phyloP scores from a whole-genome alignment of 805 yeast genomes.

The Ogataea pini region DNA sequence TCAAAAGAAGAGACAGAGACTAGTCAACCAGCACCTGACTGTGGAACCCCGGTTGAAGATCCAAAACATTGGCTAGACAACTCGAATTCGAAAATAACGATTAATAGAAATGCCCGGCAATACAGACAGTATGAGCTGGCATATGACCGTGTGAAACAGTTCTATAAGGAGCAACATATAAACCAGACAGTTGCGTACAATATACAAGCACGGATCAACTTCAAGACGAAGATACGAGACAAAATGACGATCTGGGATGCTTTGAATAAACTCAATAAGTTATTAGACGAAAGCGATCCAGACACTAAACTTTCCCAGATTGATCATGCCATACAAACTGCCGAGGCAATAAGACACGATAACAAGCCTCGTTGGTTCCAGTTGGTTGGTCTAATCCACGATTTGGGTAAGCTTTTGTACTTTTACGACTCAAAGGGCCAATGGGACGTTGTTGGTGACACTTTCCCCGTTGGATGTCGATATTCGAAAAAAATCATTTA shows the following conservation, averaged over 20 bases:
- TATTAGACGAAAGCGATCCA: constrained; percentile 73
- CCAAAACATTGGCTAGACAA: constrained; percentile 34
- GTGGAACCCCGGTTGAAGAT: no score
- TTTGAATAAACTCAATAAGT: constrained; percentile 55
- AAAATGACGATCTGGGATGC: constrained; percentile 76
- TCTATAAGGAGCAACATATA: constrained; percentile 68
- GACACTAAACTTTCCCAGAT: constrained; percentile 74
- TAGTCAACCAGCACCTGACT: no score
- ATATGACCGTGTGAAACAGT: constrained; percentile 63
- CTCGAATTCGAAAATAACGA: constrained; percentile 22
- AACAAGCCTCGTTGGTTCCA: constrained; percentile 77
- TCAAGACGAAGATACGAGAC: constrained; percentile 66
- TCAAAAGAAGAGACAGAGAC: neutral
- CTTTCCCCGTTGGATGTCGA: constrained; percentile 74
- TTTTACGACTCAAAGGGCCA: constrained; percentile 73
- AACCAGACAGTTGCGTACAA: constrained; percentile 73
- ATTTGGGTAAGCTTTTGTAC: constrained; percentile 66
- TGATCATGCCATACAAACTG: constrained; percentile 75
- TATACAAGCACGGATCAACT: constrained; percentile 68
- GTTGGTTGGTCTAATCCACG: constrained; percentile 70
- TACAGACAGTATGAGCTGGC: constrained; percentile 71
- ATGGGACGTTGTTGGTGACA: constrained; percentile 82
- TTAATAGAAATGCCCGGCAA: constrained; percentile 31
- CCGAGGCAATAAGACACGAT: constrained; percentile 69
- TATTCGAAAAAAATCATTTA: constrained; percentile 60